These are phyloP conservation scores for Corynascus novoguineensis DNA, from an alignment of 495 filamentous ascomycete genomes.

Conservation along the genomic window DNA sequence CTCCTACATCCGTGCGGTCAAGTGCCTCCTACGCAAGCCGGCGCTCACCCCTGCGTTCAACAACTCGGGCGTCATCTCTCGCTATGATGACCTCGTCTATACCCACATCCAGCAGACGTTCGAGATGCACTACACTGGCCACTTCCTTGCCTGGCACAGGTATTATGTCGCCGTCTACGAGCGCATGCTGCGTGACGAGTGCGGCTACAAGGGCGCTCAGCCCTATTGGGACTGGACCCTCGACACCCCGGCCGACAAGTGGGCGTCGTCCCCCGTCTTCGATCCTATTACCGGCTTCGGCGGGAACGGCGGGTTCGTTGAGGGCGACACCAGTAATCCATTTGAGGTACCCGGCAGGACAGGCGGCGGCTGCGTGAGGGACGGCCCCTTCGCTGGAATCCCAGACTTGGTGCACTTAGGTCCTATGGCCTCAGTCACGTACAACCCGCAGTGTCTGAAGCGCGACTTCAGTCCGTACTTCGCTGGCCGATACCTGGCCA, in stretches of 20 bases:
- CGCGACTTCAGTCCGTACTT: slow-evolving; percentile 32
- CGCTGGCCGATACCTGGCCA: slow-evolving; percentile 18
- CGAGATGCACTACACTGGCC: slow-evolving; percentile 35
- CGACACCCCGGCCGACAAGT: slow-evolving; percentile 26
- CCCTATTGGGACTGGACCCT: slow-evolving; percentile 43
- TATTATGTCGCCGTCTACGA: slow-evolving; percentile 37
- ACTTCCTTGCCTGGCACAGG: slow-evolving; percentile 41
- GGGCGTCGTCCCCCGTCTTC: slow-evolving; percentile 32
- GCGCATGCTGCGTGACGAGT: slow-evolving; percentile 33
- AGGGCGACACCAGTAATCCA: slow-evolving; percentile 3
- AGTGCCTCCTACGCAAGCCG: slow-evolving; percentile 21
- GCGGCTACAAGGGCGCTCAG: slow-evolving; percentile 35
- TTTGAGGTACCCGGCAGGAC: slow-evolving; percentile 25
- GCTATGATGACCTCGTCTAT: slow-evolving; percentile 39
- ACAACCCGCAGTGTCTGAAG: slow-evolving; percentile 37
- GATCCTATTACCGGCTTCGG: slow-evolving; percentile 32
- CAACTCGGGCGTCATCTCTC: slow-evolving; percentile 18
- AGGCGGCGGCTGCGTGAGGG: slow-evolving; percentile 32
- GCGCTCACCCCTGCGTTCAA: slow-evolving; percentile 15
- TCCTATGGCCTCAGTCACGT: slow-evolving; percentile 19
- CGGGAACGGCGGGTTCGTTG: slow-evolving; percentile 21
- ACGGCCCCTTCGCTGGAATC: slow-evolving; percentile 30
- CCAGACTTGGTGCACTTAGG: slow-evolving; percentile 16
- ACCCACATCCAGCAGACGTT: slow-evolving; percentile 37
- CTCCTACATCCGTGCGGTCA: slow-evolving; percentile 13